Evolutionary conservation across 2,329 filamentous ascomycete species (phyloP).

Genomic region (Cercospora citrullina): DNA sequence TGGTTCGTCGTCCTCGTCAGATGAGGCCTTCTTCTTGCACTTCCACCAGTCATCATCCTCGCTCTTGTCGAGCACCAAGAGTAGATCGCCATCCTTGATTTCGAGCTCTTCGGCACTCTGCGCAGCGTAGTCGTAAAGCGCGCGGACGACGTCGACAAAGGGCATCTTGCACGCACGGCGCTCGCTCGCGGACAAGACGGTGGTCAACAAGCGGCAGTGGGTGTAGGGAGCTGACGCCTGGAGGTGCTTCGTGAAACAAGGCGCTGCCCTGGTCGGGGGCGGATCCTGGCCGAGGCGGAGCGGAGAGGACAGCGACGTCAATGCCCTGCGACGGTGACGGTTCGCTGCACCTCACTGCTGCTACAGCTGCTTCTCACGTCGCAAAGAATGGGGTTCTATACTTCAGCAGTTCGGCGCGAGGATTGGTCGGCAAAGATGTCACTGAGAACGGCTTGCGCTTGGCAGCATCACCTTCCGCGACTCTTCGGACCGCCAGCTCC

Average conservation of each 20-base stretch:
- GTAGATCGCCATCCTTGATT: slow-evolving; percentile 80
- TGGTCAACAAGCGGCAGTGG: neutral
- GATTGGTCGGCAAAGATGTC: slow-evolving; percentile 7
- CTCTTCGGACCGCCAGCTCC: neutral
- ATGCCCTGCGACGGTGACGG: neutral
- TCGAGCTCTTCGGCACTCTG: slow-evolving; percentile 83
- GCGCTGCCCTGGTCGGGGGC: slow-evolving; percentile 2
- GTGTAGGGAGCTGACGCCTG: slow-evolving; percentile 5
- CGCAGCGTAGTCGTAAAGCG: slow-evolving; percentile 88
- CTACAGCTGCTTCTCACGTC: neutral
- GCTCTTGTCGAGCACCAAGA: slow-evolving; percentile 85
- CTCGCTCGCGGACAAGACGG: neutral
- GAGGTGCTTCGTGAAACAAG: slow-evolving; percentile 7
- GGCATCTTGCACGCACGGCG: slow-evolving; percentile 60
- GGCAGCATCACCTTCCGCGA: neutral
- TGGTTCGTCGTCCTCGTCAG: slow-evolving; percentile 87
- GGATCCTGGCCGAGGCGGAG: neutral
- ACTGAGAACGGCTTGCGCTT: neutral
- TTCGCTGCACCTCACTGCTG: neutral
- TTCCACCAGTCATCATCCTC: slow-evolving; percentile 84
- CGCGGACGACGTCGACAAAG: slow-evolving; percentile 87
- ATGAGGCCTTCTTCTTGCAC: slow-evolving; percentile 80
- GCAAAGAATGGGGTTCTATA: neutral
- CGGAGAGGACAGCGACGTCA: neutral
- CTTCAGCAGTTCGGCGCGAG: neutral